phyloP scores from a whole-genome alignment of 352 stramenopile species.

The Phytopythium aichiense region DNA sequence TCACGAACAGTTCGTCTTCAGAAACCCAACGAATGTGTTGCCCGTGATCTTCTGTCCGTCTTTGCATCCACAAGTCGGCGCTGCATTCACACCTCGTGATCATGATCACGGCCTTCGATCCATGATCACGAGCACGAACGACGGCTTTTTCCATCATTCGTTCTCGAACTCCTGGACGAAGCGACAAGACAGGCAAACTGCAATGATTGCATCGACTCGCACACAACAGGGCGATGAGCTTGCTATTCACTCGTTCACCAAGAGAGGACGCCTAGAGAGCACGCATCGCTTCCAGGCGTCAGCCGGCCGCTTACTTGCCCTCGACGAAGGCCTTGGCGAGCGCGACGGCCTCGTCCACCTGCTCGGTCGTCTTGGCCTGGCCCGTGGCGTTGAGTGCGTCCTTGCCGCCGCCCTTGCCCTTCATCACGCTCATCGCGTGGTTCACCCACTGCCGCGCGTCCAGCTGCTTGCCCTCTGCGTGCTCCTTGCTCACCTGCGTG shows the following conservation, averaged over 20 bases:
- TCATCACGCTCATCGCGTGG: constrained; percentile 86
- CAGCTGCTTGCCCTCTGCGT: constrained; percentile 58
- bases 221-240: neutral
- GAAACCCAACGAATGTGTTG: too few species aligned
- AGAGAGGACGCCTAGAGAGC: neutral
- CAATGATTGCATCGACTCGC: neutral
- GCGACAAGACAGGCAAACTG: too few species aligned
- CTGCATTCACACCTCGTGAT: too few species aligned
- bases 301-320: constrained; percentile 14
- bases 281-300: neutral
- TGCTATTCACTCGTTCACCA: neutral
- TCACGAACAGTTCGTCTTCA: neutral
- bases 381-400: constrained; percentile 66
- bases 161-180: too few species aligned
- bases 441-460: constrained; percentile 94
- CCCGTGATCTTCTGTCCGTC: too few species aligned
- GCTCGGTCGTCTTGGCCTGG: constrained; percentile 75
- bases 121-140: too few species aligned
- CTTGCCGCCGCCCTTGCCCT: constrained; percentile 95
- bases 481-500: constrained; percentile 88
- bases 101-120: too few species aligned
- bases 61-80: too few species aligned
- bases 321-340: constrained; percentile 64
- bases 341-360: constrained; percentile 59
- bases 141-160: too few species aligned